Evolutionary conservation across 805 yeast species (phyloP).

Genomic region (Candida multigemmis): DNA sequence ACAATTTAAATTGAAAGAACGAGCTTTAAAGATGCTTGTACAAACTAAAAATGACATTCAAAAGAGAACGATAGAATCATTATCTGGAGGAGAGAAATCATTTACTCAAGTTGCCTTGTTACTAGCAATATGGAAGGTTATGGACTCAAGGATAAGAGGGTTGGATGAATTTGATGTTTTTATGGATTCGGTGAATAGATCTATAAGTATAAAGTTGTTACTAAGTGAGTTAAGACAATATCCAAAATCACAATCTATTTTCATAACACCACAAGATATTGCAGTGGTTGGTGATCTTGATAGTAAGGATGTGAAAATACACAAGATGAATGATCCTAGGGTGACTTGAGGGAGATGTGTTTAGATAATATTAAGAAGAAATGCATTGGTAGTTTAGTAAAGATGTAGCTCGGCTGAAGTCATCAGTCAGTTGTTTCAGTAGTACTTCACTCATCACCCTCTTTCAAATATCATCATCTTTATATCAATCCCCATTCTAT

Average conservation of each 20-base stretch:
- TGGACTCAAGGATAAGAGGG: conserved; percentile 83
- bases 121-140: conserved; percentile 85
- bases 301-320: conserved; percentile 48
- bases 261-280: conserved; percentile 91
- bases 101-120: conserved; percentile 84
- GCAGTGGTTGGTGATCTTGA: conserved; percentile 57
- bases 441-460: too few species aligned
- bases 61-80: conserved; percentile 65
- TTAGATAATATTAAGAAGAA: too few species aligned
- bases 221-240: conserved; percentile 56
- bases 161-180: conserved; percentile 95
- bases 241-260: conserved; percentile 73
- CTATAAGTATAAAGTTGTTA: conserved; percentile 67
- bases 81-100: conserved; percentile 96
- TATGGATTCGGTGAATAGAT: conserved; percentile 90
- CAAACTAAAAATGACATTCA: conserved; percentile 51
- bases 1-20: conserved; percentile 47
- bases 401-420: too few species aligned
- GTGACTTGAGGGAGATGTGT: too few species aligned
- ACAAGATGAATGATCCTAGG: conserved; percentile 42
- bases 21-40: conserved; percentile 47
- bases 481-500: too few species aligned
- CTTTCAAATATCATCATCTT: too few species aligned
- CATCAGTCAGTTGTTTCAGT: too few species aligned
- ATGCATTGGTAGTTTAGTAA: too few species aligned